These are phyloP conservation scores for Ceratocystis lukuohia DNA, from an alignment of 2,329 filamentous ascomycete species.

Conservation along the genomic window DNA sequence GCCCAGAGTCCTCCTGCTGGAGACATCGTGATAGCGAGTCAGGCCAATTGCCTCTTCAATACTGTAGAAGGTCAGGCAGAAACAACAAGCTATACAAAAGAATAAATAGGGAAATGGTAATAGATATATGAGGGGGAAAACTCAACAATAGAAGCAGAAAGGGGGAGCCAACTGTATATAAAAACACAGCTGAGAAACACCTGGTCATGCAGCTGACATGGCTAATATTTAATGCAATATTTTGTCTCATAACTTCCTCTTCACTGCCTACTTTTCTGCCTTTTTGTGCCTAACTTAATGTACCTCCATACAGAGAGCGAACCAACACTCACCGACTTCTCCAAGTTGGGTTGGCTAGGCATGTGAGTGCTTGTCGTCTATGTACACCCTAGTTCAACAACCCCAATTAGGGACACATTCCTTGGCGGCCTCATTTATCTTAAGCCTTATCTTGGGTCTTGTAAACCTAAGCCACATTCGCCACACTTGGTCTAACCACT, in stretches of 20 bases:
- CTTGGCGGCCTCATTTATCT: conserved; percentile 15
- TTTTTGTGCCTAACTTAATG: conserved; percentile 11
- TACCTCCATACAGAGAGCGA: conserved; percentile 5
- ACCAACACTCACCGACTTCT: conserved; percentile 15
- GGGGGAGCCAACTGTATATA: conserved; percentile 11
- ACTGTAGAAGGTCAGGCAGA: conserved; percentile 10
- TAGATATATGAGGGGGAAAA: background rate
- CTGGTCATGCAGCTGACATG: conserved; percentile 17
- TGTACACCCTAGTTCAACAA: conserved; percentile 2
- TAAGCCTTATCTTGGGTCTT: background rate
- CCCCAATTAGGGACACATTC: background rate
- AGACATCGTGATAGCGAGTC: conserved; percentile 34
- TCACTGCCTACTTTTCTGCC: background rate
- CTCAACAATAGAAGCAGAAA: background rate
- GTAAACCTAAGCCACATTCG: background rate
- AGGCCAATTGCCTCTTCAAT: conserved; percentile 7
- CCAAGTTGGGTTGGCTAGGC: background rate
- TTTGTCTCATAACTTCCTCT: background rate
- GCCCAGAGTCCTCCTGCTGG: conserved; percentile 45
- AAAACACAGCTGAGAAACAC: conserved; percentile 11
- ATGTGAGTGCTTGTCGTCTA: conserved; percentile 10
- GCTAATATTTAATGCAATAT: background rate
- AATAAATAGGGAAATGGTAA: background rate
- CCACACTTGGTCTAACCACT: background rate
- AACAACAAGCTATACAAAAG: conserved; percentile 11